A percentile compares a stretch with the other conserved stretches of the same genome.
phyloP scores from a whole-genome alignment of 2,329 filamentous ascomycete genomes.

The Xylaria sp. region DNA sequence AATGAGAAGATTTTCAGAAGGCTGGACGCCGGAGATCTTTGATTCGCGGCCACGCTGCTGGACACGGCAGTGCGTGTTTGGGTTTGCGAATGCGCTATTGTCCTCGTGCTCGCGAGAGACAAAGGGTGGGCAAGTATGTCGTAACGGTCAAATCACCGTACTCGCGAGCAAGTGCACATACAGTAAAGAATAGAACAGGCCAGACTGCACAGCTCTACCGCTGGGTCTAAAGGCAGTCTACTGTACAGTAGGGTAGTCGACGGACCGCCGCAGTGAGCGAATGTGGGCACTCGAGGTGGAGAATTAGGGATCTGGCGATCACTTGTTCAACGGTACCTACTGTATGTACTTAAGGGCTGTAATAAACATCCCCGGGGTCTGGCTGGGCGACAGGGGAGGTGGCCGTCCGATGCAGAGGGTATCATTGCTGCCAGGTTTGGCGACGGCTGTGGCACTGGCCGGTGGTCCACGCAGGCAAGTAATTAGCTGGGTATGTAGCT shows the following conservation, averaged over 20 bases:
- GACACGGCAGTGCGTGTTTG: not conserved
- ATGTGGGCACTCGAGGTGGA: conserved; percentile 25
- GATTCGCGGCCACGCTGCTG: not conserved
- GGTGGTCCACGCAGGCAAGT: not conserved
- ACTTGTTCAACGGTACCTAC: no score
- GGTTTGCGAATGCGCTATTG: not conserved
- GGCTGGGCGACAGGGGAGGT: conserved; percentile 13
- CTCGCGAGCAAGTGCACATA: conserved; percentile 1
- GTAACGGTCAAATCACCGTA: not conserved
- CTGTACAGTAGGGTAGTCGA: not conserved
- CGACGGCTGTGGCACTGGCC: not conserved
- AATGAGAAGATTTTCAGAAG: not conserved
- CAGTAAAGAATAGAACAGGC: conserved; percentile 20
- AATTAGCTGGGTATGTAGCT: not conserved
- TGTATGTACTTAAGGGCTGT: no score
- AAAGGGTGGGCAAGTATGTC: not conserved
- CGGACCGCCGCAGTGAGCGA: conserved; percentile 1
- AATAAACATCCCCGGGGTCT: conserved; percentile 14
- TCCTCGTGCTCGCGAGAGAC: not conserved
- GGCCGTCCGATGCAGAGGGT: not conserved
- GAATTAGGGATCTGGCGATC: conserved; percentile 23
- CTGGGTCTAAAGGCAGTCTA: no score
- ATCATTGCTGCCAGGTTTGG: conserved; percentile 16
- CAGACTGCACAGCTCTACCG: conserved; percentile 8
- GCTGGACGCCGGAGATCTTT: not conserved